These are phyloP conservation scores for Claviceps arundinis DNA, from an alignment of 2,329 filamentous ascomycete species.

Conservation along the genomic window DNA sequence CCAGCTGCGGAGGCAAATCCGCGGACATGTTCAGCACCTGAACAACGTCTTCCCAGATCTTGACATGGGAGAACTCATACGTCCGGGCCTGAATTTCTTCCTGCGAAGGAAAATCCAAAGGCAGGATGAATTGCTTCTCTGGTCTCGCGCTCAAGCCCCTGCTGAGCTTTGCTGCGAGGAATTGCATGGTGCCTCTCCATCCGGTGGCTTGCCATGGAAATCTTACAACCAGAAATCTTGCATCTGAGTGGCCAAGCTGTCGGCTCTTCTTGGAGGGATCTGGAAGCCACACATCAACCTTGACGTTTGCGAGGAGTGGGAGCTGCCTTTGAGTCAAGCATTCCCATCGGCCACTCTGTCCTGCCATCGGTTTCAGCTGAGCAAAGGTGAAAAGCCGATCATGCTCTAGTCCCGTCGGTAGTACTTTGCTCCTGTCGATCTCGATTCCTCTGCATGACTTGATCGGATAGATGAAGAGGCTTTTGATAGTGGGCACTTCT, in stretches of 20 bases:
- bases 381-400: conserved; percentile 79
- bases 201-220: conserved; percentile 50
- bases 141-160: conserved; percentile 35
- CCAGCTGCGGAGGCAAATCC: conserved; percentile 49
- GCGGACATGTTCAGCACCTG: conserved; percentile 41
- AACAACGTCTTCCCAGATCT: conserved; percentile 48
- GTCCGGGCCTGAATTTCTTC: conserved; percentile 43
- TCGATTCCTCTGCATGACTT: conserved; percentile 74
- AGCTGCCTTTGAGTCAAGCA: conserved; percentile 59
- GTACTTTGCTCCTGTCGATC: conserved; percentile 48
- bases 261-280: conserved; percentile 43
- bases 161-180: conserved; percentile 36
- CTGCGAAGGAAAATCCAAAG: conserved; percentile 46
- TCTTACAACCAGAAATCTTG: conserved; percentile 48
- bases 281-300: conserved; percentile 54
- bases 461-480: conserved; percentile 68
- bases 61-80: conserved; percentile 48
- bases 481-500: conserved; percentile 30
- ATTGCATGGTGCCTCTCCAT: conserved; percentile 31
- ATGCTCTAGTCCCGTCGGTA: conserved; percentile 58
- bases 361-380: conserved; percentile 27
- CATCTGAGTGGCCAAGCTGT: conserved; percentile 36
- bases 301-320: conserved; percentile 57
- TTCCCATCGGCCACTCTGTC: conserved; percentile 38
- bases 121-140: conserved; percentile 52